phyloP scores from a whole-genome alignment of 192 early-diverging fungal species.

The Linnemannia elongata region DNA sequence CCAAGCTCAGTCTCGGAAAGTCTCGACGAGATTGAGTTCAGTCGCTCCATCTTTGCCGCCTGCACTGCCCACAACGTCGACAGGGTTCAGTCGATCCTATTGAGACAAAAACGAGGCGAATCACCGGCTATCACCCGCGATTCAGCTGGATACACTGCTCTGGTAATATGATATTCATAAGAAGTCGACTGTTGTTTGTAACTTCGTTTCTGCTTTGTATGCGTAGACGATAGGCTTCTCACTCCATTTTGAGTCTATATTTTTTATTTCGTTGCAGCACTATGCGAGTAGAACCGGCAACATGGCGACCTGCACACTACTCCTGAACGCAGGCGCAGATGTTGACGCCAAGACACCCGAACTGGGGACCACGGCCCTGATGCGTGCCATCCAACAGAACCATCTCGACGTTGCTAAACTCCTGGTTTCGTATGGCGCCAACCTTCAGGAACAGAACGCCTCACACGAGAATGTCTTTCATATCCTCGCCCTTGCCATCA shows the following conservation, averaged over 20 bases:
- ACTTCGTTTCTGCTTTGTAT: neutral
- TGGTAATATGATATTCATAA: neutral
- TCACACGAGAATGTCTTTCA: conserved; percentile 51
- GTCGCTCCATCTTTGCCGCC: conserved; percentile 47
- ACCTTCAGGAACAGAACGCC: conserved; percentile 9
- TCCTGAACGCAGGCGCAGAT: conserved; percentile 42
- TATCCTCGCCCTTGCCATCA: conserved; percentile 23
- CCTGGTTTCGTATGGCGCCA: conserved; percentile 39
- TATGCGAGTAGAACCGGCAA: conserved; percentile 49
- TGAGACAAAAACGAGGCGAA: conserved; percentile 10
- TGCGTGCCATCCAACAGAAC: conserved; percentile 46
- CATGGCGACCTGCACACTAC: conserved; percentile 37
- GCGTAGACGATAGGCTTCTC: neutral
- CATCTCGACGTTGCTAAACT: conserved; percentile 26
- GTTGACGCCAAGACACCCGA: conserved; percentile 50
- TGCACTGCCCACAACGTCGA: conserved; percentile 42
- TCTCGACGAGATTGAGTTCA: conserved; percentile 51
- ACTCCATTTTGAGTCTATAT: neutral
- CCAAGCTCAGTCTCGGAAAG: conserved; percentile 26
- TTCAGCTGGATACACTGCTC: conserved; percentile 46
- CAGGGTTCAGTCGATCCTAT: conserved; percentile 29
- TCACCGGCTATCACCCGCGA: conserved; percentile 34
- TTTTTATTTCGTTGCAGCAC: conserved; percentile 19
- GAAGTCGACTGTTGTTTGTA: neutral
- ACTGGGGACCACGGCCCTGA: conserved; percentile 37